Evolutionary conservation across 768 basidiomycete species (phyloP), one percentile per base, ranked within the genome.

Genomic region (Suillus luteus): DNA sequence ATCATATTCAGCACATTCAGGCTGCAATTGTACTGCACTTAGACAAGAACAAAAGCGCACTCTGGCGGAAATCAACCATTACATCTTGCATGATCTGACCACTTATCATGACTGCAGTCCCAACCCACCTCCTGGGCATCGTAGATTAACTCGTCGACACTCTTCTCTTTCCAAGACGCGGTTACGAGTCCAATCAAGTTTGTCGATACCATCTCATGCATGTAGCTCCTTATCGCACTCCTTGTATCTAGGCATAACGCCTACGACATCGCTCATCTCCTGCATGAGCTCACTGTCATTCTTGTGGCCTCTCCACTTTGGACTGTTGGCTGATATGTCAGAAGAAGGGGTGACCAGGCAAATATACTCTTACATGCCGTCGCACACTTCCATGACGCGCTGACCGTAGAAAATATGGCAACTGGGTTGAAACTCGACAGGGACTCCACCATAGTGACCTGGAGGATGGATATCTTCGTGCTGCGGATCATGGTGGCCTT

Each of bases 51-150:
- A 31, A 31, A 51, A 31, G 27, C 15, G 49, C 27, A 24, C 86
- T 0, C 69, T 88, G 5, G 69, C 72, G 12, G 81, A 80, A 10
- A 80, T 88, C 60, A 72, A 83, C 75, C 15, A 81, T 79, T 64
- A 71, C 67, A 78, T 66, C 68, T 82, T 2, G 27, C 27, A n/a
- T n/a, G 55, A 69, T 71, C 31, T 80, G 59, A 89, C 88, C 0
- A 73, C 74, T 31, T 89, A 82, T 70, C 88, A 85, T 65, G 4
- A 17, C 70, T 0, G 81, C 85, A 1, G 80, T 81, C 80, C 1
- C 60, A 77, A 8, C 75, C 86, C 1, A 79, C 82, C 4, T 65
- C 75, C 43, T 89, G 88, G 88, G 44, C 70, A 17, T 59, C 63
- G 41, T 60, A 48, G 46, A 3, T 19, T 44, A 9, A 44, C 19